phyloP scores from a whole-genome alignment of 306 rosid species.

The Hippophae rhamnoides region DNA sequence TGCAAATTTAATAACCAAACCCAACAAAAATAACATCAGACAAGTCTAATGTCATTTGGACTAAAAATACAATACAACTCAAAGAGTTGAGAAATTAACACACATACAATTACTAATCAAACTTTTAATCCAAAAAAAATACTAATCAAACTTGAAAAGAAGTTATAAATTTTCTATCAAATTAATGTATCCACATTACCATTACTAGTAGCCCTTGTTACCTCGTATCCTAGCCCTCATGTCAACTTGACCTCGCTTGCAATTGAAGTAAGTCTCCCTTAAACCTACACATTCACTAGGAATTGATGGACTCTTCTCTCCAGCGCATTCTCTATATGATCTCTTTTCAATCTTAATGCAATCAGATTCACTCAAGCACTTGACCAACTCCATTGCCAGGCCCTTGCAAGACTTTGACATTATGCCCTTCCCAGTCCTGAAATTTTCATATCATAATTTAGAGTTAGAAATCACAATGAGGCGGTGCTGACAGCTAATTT shows the following conservation, averaged over 20 bases:
- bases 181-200: background rate
- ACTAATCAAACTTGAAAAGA: too few relatives aligned
- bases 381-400: conserved; percentile 69
- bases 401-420: conserved; percentile 97
- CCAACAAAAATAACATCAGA: too few relatives aligned
- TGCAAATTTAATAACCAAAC: too few relatives aligned
- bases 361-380: conserved; percentile 87
- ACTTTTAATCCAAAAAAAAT: too few relatives aligned
- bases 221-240: conserved; percentile 50
- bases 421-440: conserved; percentile 14
- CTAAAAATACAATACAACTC: too few relatives aligned
- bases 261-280: conserved; percentile 92
- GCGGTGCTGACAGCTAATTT: too few relatives aligned
- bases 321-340: conserved; percentile 59
- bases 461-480: too few relatives aligned
- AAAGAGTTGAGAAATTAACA: too few relatives aligned
- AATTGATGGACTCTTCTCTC: conserved; percentile 80
- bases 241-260: conserved; percentile 95
- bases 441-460: background rate
- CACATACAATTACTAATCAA: too few relatives aligned
- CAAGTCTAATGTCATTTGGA: too few relatives aligned
- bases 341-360: conserved; percentile 84
- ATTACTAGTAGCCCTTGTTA: conserved; percentile 33
- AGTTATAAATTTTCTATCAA: too few relatives aligned
- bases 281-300: conserved; percentile 84